phyloP scores from a whole-genome alignment of 2,329 filamentous ascomycete genomes.

The Rhynchosporium secalis region DNA sequence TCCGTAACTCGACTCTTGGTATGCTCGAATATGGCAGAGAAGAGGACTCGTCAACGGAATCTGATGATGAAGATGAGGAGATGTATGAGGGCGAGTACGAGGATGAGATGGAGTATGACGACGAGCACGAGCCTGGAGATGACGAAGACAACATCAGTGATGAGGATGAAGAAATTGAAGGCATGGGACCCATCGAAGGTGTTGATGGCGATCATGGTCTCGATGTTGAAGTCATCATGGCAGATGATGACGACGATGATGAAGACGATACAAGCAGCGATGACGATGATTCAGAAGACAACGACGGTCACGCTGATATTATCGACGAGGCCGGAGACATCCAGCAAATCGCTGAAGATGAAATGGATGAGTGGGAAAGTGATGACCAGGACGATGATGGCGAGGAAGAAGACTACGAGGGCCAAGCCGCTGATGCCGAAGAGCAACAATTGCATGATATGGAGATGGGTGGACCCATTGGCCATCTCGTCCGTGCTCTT shows the following conservation, averaged over 20 bases:
- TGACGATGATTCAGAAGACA: conserved; percentile 55
- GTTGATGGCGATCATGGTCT: conserved; percentile 62
- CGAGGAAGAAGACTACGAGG: conserved; percentile 55
- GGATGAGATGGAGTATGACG: conserved; percentile 61
- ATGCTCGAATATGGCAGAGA: conserved; percentile 87
- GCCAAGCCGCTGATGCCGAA: conserved; percentile 53
- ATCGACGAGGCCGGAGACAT: conserved; percentile 63
- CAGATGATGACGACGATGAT: conserved; percentile 62
- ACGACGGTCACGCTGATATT: conserved; percentile 52
- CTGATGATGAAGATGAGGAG: conserved; percentile 77
- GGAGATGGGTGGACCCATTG: conserved; percentile 48
- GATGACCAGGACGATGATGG: conserved; percentile 60
- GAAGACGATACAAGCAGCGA: conserved; percentile 61
- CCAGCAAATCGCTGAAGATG: conserved; percentile 51
- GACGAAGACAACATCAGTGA: conserved; percentile 88
- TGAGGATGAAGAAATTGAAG: conserved; percentile 83
- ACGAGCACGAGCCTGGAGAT: conserved; percentile 52
- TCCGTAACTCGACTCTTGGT: conserved; percentile 91
- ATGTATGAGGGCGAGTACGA: conserved; percentile 95
- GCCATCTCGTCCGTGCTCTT: conserved; percentile 57
- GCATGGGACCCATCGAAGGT: conserved; percentile 83
- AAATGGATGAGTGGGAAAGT: conserved; percentile 62
- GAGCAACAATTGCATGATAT: conserved; percentile 50
- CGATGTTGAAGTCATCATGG: conserved; percentile 75
- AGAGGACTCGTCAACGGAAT: conserved; percentile 73